Conservation (phyloP, 139 green algal species). For the Edaphochlamys debaryana region DNA sequence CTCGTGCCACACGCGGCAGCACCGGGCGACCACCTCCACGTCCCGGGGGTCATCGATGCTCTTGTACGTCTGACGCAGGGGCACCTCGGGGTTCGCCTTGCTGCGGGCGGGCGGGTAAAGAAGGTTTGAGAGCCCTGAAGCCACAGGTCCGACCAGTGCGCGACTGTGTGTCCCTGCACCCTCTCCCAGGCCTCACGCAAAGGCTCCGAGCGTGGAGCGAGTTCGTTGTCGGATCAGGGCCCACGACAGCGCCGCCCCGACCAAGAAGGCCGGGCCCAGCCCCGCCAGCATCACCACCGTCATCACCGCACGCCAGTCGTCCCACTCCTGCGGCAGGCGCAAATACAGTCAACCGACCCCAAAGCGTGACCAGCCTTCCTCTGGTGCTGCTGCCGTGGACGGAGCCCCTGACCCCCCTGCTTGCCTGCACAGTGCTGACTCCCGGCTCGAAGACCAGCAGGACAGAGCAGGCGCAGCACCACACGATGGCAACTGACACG, state of each 20-base stretch:
- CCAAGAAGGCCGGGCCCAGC: neutral
- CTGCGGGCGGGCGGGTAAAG: neutral
- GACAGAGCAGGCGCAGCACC: neutral
- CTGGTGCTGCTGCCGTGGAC: too few species aligned
- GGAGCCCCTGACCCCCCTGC: too few species aligned
- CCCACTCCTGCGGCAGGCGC: too few species aligned
- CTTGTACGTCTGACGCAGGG: neutral
- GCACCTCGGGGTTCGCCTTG: neutral
- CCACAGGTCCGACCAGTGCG: too few species aligned
- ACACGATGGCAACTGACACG: neutral
- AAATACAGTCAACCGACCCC: too few species aligned
- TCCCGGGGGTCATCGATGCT: neutral
- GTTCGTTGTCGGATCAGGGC: neutral
- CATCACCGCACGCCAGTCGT: too few species aligned
- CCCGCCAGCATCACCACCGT: neutral
- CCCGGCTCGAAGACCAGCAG: conserved; percentile 14
- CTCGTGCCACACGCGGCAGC: conserved; percentile 9
- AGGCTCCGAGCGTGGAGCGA: neutral
- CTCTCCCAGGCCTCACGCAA: too few species aligned
- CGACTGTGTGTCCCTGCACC: too few species aligned
- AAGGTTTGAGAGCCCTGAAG: too few species aligned
- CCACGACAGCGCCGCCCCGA: neutral
- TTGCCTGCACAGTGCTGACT: too few species aligned
- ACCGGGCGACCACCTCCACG: conserved; percentile 10
- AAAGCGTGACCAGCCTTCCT: too few species aligned